phyloP scores from a whole-genome alignment of 768 basidiomycete species.

The Agrocybe chaxingu region DNA sequence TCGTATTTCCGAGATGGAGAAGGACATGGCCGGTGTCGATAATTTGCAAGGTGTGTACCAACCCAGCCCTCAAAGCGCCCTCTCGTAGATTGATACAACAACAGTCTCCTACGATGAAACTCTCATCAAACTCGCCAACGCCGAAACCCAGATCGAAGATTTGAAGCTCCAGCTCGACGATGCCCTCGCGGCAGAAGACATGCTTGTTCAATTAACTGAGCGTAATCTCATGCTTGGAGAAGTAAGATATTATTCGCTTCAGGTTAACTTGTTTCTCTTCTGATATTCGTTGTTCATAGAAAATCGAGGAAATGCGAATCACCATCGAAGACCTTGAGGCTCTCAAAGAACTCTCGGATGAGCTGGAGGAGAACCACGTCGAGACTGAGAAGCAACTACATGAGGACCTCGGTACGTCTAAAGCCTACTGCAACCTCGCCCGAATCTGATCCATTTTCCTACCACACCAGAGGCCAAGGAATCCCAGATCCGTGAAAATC shows the following conservation, averaged over 20 bases:
- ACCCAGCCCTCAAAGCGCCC: neutral
- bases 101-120: constrained; percentile 78
- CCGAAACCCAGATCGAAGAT: constrained; percentile 90
- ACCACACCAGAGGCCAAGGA: constrained; percentile 61
- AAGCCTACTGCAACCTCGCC: neutral
- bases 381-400: constrained; percentile 91
- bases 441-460: neutral
- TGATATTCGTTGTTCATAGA: constrained; percentile 42
- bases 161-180: constrained; percentile 94
- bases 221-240: constrained; percentile 90
- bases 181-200: constrained; percentile 92
- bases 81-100: neutral
- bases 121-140: constrained; percentile 78
- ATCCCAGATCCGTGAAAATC: constrained; percentile 61
- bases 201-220: constrained; percentile 93
- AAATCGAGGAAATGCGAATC: constrained; percentile 96
- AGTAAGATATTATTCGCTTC: constrained; percentile 36
- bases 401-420: constrained; percentile 75
- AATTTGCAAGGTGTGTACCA: constrained; percentile 67
- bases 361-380: constrained; percentile 93
- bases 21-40: constrained; percentile 73
- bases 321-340: constrained; percentile 96
- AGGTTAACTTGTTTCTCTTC: neutral
- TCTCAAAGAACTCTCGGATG: constrained; percentile 93
- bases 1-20: constrained; percentile 86